These are phyloP conservation scores for Omphalotus olearius DNA, from an alignment of 1,284 basidiomycete genomes.

Conservation along the genomic window DNA sequence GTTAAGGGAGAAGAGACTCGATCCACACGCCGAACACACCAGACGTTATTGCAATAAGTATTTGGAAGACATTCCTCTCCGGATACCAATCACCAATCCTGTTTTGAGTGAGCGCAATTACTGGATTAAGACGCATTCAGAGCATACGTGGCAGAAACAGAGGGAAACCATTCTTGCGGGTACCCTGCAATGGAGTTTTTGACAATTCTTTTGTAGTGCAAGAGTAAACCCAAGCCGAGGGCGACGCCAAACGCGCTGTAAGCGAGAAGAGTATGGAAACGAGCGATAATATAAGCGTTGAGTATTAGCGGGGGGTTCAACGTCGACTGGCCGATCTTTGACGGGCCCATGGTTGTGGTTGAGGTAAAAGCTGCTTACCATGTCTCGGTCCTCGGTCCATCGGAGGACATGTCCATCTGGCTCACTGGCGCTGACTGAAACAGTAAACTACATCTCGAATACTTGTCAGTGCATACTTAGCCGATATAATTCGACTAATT, in stretches of 20 bases:
- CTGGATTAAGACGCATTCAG: neutral
- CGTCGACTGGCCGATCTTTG: neutral
- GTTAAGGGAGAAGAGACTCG: constrained; percentile 7
- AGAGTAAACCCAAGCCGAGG: constrained; percentile 60
- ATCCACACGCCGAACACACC: constrained; percentile 37
- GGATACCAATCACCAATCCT: constrained; percentile 93
- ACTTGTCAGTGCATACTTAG: too few relatives aligned
- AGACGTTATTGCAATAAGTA: constrained; percentile 83
- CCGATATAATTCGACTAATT: too few relatives aligned
- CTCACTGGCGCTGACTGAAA: too few relatives aligned
- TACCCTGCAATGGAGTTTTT: constrained; percentile 85
- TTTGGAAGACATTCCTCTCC: constrained; percentile 86
- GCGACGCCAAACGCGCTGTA: constrained; percentile 70
- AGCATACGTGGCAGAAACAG: constrained; percentile 88
- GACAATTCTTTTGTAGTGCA: constrained; percentile 86
- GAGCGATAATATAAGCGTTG: constrained; percentile 50
- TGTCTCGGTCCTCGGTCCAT: too few relatives aligned
- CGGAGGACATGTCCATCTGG: too few relatives aligned
- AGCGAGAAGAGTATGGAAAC: constrained; percentile 70
- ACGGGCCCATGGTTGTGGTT: constrained; percentile 2
- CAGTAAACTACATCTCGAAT: too few relatives aligned
- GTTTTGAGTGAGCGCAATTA: neutral
- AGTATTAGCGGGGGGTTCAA: constrained; percentile 25
- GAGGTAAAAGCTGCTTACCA: too few relatives aligned
- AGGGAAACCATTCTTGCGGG: constrained; percentile 91